These are phyloP conservation scores for Lachnellula suecica DNA, from an alignment of 2,329 filamentous ascomycete species.

Conservation along the genomic window DNA sequence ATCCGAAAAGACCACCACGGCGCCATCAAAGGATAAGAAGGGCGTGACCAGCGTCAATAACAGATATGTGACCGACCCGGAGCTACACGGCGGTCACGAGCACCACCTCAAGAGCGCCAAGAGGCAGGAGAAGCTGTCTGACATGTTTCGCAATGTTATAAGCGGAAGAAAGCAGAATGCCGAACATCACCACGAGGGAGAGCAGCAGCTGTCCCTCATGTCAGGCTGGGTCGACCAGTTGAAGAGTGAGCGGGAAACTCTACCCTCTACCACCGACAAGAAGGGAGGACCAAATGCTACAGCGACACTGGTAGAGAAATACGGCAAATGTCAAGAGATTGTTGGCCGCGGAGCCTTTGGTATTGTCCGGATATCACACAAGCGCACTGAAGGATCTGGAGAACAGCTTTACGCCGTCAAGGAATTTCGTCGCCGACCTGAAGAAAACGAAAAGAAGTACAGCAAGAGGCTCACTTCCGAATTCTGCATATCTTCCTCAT, in stretches of 20 bases:
- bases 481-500: slow-evolving; percentile 96
- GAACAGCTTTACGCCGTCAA: slow-evolving; percentile 98
- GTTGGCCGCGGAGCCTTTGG: slow-evolving; percentile 96
- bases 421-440: slow-evolving; percentile 90
- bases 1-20: slow-evolving; percentile 27
- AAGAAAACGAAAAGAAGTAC: slow-evolving; percentile 96
- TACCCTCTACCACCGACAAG: slow-evolving; percentile 73
- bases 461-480: slow-evolving; percentile 96
- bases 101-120: slow-evolving; percentile 88
- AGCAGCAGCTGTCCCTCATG: slow-evolving; percentile 87
- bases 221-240: slow-evolving; percentile 95
- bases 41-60: slow-evolving; percentile 26
- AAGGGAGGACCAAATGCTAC: slow-evolving; percentile 73
- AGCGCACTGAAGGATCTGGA: slow-evolving; percentile 76
- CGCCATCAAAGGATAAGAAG: slow-evolving; percentile 31
- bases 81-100: slow-evolving; percentile 70
- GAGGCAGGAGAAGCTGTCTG: slow-evolving; percentile 90
- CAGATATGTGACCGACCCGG: slow-evolving; percentile 51
- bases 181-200: slow-evolving; percentile 54
- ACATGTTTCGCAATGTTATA: slow-evolving; percentile 85
- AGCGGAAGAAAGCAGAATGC: slow-evolving; percentile 78
- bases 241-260: slow-evolving; percentile 79
- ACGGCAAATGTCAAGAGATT: slow-evolving; percentile 97
- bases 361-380: slow-evolving; percentile 96
- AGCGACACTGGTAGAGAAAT: slow-evolving; percentile 87